phyloP scores from a whole-genome alignment of 257 asterid species.

The Gentiana dahurica region DNA sequence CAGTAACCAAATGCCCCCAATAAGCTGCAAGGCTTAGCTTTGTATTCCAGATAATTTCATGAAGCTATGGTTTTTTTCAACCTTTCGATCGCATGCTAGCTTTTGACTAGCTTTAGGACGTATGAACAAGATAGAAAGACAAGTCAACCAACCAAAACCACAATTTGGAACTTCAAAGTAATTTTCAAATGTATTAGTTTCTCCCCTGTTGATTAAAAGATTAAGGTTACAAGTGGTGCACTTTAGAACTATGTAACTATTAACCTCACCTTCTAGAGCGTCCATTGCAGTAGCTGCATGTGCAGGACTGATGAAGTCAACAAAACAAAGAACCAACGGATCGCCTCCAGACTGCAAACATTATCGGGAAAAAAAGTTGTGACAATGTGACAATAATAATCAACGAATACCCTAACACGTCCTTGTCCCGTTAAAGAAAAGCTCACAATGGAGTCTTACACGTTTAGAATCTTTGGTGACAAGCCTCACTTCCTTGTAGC shows the following conservation, averaged over 20 bases:
- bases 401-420: background rate
- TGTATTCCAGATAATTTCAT: too few relatives aligned
- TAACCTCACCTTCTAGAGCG: slow-evolving; percentile 54
- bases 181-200: background rate
- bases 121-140: background rate
- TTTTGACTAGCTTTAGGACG: background rate
- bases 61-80: background rate
- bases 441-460: slow-evolving; percentile 36
- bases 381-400: background rate
- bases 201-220: background rate
- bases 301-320: slow-evolving; percentile 71
- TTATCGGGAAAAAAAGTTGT: slow-evolving; percentile 4
- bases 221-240: slow-evolving; percentile 1
- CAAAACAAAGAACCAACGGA: slow-evolving; percentile 66
- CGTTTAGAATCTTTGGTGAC: slow-evolving; percentile 68
- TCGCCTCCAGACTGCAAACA: slow-evolving; percentile 58
- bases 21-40: too few relatives aligned
- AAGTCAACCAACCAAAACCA: background rate
- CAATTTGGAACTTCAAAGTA: background rate
- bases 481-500: slow-evolving; percentile 71
- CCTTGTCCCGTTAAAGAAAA: slow-evolving; percentile 1
- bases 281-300: slow-evolving; percentile 84
- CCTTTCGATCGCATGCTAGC: background rate
- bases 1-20: too few relatives aligned
- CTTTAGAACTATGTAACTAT: background rate